Evolutionary conservation across 179 eudicot species (phyloP).

Genomic region (Patellifolia procumbens): DNA sequence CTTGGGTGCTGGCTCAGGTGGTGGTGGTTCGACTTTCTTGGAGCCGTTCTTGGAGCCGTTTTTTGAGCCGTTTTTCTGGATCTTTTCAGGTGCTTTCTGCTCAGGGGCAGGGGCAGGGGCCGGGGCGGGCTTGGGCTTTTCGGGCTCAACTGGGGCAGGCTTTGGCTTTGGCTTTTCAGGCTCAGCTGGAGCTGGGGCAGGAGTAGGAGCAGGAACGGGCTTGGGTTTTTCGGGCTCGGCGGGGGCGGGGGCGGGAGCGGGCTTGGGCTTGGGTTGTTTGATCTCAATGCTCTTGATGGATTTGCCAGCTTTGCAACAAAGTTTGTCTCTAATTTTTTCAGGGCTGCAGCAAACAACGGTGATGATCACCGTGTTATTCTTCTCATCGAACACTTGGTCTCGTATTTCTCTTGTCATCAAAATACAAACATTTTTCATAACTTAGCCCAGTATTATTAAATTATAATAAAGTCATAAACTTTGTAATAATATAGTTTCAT

Average conservation of each 20-base stretch:
- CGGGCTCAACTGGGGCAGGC: constrained; percentile 13
- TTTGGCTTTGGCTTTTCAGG: constrained; percentile 17
- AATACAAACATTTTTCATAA: neutral
- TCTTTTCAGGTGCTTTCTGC: constrained; percentile 20
- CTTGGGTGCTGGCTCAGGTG: neutral
- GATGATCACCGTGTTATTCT: constrained; percentile 62
- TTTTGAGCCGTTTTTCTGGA: constrained; percentile 32
- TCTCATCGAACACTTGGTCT: constrained; percentile 64
- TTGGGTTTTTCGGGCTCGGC: neutral
- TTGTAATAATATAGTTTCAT: too few species aligned
- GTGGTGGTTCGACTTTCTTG: neutral
- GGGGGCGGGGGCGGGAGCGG: too few species aligned
- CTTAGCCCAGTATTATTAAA: constrained; percentile 4
- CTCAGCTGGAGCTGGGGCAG: constrained; percentile 18
- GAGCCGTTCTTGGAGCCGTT: constrained; percentile 27
- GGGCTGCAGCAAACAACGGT: constrained; percentile 79
- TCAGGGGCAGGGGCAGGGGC: constrained; percentile 18
- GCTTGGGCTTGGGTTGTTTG: constrained; percentile 34
- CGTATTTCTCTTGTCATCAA: constrained; percentile 60
- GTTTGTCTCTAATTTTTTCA: constrained; percentile 67
- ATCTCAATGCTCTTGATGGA: constrained; percentile 69
- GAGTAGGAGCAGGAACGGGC: constrained; percentile 28
- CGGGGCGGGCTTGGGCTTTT: constrained; percentile 26
- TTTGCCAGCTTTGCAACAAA: constrained; percentile 56
- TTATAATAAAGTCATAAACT: neutral